Evolutionary conservation across 331 rosid species (phyloP).

Genomic region (Erythrophleum ivorense): DNA sequence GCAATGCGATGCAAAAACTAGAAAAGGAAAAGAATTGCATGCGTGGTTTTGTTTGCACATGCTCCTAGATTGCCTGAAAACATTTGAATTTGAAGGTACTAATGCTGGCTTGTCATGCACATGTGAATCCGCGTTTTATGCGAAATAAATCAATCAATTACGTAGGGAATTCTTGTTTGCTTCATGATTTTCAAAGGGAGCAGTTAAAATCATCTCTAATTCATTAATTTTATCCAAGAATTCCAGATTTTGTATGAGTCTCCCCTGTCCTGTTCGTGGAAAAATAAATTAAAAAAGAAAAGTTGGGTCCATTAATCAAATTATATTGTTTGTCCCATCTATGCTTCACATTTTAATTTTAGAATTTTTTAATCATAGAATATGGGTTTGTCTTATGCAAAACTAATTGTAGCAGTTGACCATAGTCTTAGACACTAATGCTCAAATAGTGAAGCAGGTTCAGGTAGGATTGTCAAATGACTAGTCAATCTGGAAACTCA

Average conservation of each 20-base stretch:
- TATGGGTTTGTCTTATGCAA: constrained; percentile 28
- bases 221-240: constrained; percentile 44
- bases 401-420: constrained; percentile 49
- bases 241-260: constrained; percentile 38
- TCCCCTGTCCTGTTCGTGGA: constrained; percentile 60
- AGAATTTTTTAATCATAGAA: not conserved
- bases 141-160: constrained; percentile 56
- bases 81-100: constrained; percentile 55
- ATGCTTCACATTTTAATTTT: constrained; percentile 33
- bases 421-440: constrained; percentile 29
- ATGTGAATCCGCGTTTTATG: constrained; percentile 85
- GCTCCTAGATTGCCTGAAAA: constrained; percentile 60
- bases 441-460: too few relatives aligned
- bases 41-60: constrained; percentile 52
- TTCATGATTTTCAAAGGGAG: constrained; percentile 93
- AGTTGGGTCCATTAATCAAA: constrained; percentile 50
- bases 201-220: constrained; percentile 72
- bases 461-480: too few relatives aligned
- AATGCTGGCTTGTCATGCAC: constrained; percentile 53
- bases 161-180: constrained; percentile 66
- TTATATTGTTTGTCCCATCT: constrained; percentile 40
- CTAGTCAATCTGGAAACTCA: too few relatives aligned
- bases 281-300: not conserved
- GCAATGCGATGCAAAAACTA: too few relatives aligned
- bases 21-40: constrained; percentile 49